Evolutionary conservation across 192 early-diverging fungal species (phyloP).

Genomic region (Mycoemilia scoparia): DNA sequence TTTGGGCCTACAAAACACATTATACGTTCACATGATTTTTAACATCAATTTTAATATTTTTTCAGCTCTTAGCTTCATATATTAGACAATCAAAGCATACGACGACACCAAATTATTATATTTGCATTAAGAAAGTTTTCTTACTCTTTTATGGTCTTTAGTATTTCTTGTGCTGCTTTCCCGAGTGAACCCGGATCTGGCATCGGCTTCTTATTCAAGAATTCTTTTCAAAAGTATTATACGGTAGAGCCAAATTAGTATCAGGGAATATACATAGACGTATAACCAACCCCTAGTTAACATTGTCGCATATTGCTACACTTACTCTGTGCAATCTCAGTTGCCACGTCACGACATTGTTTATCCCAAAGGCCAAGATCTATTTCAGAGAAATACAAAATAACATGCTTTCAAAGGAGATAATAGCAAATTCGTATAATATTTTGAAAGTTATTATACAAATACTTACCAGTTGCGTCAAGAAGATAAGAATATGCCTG

Average conservation of each 20-base stretch:
- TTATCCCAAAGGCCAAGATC: constrained; percentile 37
- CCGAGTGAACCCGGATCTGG: too few species aligned
- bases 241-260: too few species aligned
- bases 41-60: constrained; percentile 14
- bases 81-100: constrained; percentile 1
- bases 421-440: neutral
- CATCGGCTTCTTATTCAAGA: too few species aligned
- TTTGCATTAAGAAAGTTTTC: too few species aligned
- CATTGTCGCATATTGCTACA: too few species aligned
- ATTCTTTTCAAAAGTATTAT: too few species aligned
- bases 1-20: constrained; percentile 4
- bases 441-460: neutral
- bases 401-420: neutral
- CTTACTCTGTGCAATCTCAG: constrained; percentile 32
- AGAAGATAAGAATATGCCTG: constrained; percentile 38
- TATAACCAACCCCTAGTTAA: too few species aligned
- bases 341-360: constrained; percentile 32
- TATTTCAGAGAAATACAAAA: neutral
- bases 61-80: constrained; percentile 5
- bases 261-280: neutral
- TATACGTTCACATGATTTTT: constrained; percentile 2
- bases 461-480: constrained; percentile 42
- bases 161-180: too few species aligned
- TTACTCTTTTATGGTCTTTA: too few species aligned
- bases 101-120: neutral